phyloP scores from a whole-genome alignment of 2,329 filamentous ascomycete species.

The Magnaporthiopsis poae region DNA sequence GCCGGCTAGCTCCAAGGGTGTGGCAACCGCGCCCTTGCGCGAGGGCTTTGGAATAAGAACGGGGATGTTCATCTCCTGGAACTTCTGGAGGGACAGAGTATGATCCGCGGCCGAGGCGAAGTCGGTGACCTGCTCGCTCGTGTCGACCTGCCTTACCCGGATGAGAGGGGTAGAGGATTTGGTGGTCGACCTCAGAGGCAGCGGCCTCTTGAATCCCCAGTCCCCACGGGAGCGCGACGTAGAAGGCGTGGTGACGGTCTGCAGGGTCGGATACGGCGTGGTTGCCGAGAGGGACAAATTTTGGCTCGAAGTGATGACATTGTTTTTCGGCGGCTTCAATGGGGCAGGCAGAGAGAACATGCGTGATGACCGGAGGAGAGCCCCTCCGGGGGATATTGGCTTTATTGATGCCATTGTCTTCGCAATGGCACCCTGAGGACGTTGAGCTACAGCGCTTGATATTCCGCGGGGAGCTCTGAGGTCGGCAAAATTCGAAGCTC shows the following conservation, averaged over 20 bases:
- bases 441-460: not conserved
- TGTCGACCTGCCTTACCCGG: conserved; percentile 69
- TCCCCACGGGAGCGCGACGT: conserved; percentile 68
- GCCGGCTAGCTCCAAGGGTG: conserved; percentile 18
- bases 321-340: conserved; percentile 50
- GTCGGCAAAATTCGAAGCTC: not conserved
- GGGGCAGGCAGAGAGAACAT: conserved; percentile 79
- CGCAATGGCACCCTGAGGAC: not conserved
- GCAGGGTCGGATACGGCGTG: conserved; percentile 66
- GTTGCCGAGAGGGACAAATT: conserved; percentile 61
- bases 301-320: conserved; percentile 36
- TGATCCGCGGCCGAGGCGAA: conserved; percentile 77
- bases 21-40: conserved; percentile 8
- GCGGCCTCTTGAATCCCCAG: conserved; percentile 81
- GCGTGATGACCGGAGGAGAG: conserved; percentile 74
- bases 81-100: conserved; percentile 71
- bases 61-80: conserved; percentile 69
- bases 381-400: conserved; percentile 49
- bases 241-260: conserved; percentile 68
- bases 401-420: conserved; percentile 15
- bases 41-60: conserved; percentile 43
- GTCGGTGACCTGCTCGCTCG: conserved; percentile 79
- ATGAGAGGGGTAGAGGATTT: conserved; percentile 65
- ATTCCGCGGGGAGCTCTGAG: not conserved
- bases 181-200: conserved; percentile 67